Percentiles rank a stretch among this genome's conserved stretches.
Evolutionary conservation across 2,329 filamentous ascomycete genomes (phyloP).

Genomic region (Trichoderma afroharzianum): DNA sequence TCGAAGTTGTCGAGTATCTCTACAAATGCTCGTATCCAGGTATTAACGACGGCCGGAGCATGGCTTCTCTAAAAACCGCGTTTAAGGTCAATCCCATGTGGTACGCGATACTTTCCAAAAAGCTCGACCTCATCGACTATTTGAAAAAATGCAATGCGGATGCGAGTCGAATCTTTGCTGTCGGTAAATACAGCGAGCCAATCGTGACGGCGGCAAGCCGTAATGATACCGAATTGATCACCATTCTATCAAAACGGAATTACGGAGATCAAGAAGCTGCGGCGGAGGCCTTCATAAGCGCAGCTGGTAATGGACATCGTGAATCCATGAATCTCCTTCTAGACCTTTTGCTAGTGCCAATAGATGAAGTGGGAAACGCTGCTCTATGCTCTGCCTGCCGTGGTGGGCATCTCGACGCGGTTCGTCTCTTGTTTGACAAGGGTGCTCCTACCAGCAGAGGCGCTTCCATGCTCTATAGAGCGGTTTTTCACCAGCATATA

Average conservation of each 20-base stretch:
- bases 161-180: not conserved
- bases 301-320: not conserved
- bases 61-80: not conserved
- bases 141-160: not conserved
- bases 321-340: not conserved
- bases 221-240: conserved; percentile 5
- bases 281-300: not conserved
- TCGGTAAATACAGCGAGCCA: not conserved
- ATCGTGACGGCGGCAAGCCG: not conserved
- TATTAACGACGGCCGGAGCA: not conserved
- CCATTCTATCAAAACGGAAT: not conserved
- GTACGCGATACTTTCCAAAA: not conserved
- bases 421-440: not conserved
- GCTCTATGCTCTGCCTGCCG: not conserved
- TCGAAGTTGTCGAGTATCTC: not conserved
- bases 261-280: not conserved
- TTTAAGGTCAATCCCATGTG: not conserved
- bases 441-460: conserved; percentile 5
- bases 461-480: not conserved
- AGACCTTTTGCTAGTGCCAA: not conserved
- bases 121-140: not conserved
- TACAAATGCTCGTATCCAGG: not conserved
- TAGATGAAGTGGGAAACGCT: not conserved
- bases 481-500: not conserved
- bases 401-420: not conserved